These are phyloP conservation scores for Yamadazyma conglobata DNA, from an alignment of 1,139 yeast genomes.

Conservation along the genomic window DNA sequence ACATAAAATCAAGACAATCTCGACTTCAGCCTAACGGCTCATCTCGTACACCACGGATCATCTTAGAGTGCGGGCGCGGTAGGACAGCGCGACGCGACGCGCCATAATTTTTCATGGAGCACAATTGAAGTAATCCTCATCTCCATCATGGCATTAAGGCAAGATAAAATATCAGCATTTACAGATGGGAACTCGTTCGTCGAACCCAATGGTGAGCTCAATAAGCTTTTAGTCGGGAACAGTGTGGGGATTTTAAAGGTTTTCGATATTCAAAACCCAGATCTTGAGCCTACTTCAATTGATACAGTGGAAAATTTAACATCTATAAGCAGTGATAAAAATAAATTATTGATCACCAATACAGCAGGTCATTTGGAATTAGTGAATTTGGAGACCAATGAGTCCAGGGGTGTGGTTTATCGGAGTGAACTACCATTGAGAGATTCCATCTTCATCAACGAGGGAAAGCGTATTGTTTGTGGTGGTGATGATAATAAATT, in stretches of 20 bases:
- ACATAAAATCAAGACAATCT: too few species aligned
- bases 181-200: constrained; percentile 49
- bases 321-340: constrained; percentile 22
- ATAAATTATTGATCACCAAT: constrained; percentile 25
- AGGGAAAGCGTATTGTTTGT: constrained; percentile 63
- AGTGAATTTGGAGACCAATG: constrained; percentile 20
- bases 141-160: constrained; percentile 8
- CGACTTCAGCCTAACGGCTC: too few species aligned
- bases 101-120: too few species aligned
- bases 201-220: constrained; percentile 26
- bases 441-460: constrained; percentile 63
- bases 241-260: constrained; percentile 49
- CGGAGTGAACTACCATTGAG: constrained; percentile 63
- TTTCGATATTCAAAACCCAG: constrained; percentile 43
- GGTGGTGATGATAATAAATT: constrained; percentile 78
- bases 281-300: constrained; percentile 53
- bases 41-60: too few species aligned
- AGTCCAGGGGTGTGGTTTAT: constrained; percentile 26
- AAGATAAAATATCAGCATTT: constrained; percentile 34
- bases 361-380: constrained; percentile 36
- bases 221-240: constrained; percentile 48
- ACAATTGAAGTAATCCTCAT: too few species aligned
- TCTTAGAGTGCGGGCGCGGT: too few species aligned
- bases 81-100: constrained; percentile 6
- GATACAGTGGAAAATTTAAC: constrained; percentile 47